Evolutionary conservation across 2,329 filamentous ascomycete genomes (phyloP).

Genomic region (Chrysosporium queenslandicum): DNA sequence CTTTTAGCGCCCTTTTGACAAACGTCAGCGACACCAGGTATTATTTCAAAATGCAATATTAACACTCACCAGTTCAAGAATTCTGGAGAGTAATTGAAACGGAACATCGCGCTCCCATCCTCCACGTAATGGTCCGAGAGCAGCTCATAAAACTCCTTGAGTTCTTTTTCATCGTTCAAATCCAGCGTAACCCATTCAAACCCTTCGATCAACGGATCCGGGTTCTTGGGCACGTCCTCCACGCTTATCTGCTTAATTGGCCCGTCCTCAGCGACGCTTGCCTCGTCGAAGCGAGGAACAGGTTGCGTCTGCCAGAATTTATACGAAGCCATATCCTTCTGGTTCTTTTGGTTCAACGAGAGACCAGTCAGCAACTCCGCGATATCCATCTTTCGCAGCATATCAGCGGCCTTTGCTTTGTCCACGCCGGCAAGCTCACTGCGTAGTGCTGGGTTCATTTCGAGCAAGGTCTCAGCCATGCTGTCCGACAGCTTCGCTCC

Average conservation of each 20-base stretch:
- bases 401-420: conserved; percentile 46
- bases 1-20: conserved; percentile 67
- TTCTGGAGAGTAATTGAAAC: conserved; percentile 85
- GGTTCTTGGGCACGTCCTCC: conserved; percentile 68
- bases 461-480: conserved; percentile 34
- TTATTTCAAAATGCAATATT: background rate
- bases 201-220: conserved; percentile 62
- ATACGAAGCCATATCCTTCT: conserved; percentile 92
- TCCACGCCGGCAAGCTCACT: conserved; percentile 63
- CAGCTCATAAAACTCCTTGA: conserved; percentile 85
- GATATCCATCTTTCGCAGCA: conserved; percentile 42
- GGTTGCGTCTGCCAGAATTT: conserved; percentile 99
- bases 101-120: conserved; percentile 92
- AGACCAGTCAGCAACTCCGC: conserved; percentile 42
- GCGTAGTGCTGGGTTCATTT: conserved; percentile 54
- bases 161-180: conserved; percentile 61
- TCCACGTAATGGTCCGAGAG: conserved; percentile 93
- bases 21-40: background rate
- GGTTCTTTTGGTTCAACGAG: conserved; percentile 72
- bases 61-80: conserved; percentile 70
- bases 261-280: conserved; percentile 57
- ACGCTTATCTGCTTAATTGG: conserved; percentile 72
- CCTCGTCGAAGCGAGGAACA: conserved; percentile 67
- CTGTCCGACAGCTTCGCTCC: conserved; percentile 30
- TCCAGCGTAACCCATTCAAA: conserved; percentile 96